These are phyloP conservation scores for Didymella segeticola DNA, from an alignment of 2,329 filamentous ascomycete genomes.

Conservation along the genomic window DNA sequence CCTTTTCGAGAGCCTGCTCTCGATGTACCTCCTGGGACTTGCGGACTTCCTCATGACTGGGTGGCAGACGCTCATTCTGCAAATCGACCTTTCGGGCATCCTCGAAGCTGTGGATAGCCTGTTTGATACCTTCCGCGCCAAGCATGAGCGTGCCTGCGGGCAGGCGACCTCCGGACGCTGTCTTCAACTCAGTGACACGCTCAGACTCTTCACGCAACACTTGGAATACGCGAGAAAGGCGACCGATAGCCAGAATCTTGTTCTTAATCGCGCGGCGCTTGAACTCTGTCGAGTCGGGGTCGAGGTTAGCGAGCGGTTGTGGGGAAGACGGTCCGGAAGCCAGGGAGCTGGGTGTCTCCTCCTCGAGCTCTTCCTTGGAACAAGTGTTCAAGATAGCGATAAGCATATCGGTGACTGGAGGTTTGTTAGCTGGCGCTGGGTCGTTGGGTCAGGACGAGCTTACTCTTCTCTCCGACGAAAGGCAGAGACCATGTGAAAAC, in stretches of 20 bases:
- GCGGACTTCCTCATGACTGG: constrained; percentile 88
- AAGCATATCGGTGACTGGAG: constrained; percentile 87
- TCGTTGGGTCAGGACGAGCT: not conserved
- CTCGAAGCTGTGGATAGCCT: constrained; percentile 95
- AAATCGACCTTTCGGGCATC: constrained; percentile 96
- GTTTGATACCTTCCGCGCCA: constrained; percentile 97
- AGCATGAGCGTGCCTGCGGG: constrained; percentile 97
- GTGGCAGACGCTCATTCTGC: constrained; percentile 93
- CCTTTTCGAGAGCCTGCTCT: constrained; percentile 83
- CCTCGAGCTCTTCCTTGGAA: constrained; percentile 95
- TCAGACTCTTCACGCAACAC: constrained; percentile 97
- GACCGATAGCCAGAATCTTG: constrained; percentile 97
- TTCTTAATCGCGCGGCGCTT: constrained; percentile 98
- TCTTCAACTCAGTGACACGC: constrained; percentile 96
- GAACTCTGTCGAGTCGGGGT: constrained; percentile 88
- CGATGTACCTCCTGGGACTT: constrained; percentile 82
- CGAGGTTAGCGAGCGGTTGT: constrained; percentile 63
- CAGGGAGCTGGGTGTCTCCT: constrained; percentile 79
- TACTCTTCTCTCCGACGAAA: constrained; percentile 92
- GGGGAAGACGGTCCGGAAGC: constrained; percentile 77
- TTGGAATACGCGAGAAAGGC: constrained; percentile 96
- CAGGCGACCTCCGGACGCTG: constrained; percentile 87
- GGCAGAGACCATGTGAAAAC: constrained; percentile 99
- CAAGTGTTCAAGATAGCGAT: constrained; percentile 98
- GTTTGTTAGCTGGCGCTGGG: constrained; percentile 23